These are phyloP conservation scores for Coemansia sp. DNA, from an alignment of 192 early-diverging fungal genomes.

Conservation along the genomic window DNA sequence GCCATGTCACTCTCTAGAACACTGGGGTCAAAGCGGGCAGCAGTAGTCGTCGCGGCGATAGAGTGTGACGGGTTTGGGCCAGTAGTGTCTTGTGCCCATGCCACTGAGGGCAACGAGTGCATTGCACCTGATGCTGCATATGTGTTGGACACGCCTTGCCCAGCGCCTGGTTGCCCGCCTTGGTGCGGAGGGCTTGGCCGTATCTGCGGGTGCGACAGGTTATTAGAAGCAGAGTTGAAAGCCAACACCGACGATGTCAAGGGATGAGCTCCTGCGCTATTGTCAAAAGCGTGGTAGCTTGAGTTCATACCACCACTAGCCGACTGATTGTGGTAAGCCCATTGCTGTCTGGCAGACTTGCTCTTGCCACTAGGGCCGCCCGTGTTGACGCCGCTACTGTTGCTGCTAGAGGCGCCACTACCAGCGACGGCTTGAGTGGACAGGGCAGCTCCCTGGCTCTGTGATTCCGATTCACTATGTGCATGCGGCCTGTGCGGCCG, in stretches of 20 bases:
- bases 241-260: constrained; percentile 39
- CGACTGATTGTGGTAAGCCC: neutral
- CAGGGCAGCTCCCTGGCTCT: neutral
- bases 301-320: neutral
- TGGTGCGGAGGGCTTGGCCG: neutral
- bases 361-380: neutral
- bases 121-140: constrained; percentile 10
- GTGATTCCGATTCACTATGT: neutral
- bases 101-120: constrained; percentile 16
- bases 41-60: constrained; percentile 7
- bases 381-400: neutral
- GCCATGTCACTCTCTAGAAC: constrained; percentile 22
- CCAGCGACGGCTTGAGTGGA: neutral
- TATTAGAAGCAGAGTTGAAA: neutral
- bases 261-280: constrained; percentile 29
- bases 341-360: constrained; percentile 6
- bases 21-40: neutral
- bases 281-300: constrained; percentile 39
- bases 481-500: constrained; percentile 2
- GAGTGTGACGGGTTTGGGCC: neutral
- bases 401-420: constrained; percentile 1
- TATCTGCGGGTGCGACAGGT: neutral
- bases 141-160: neutral
- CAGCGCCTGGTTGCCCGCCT: neutral
- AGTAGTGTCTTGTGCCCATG: constrained; percentile 13